Conservation (phyloP, 2,329 filamentous ascomycete species). For the Sordariomycetes sp. region DNA sequence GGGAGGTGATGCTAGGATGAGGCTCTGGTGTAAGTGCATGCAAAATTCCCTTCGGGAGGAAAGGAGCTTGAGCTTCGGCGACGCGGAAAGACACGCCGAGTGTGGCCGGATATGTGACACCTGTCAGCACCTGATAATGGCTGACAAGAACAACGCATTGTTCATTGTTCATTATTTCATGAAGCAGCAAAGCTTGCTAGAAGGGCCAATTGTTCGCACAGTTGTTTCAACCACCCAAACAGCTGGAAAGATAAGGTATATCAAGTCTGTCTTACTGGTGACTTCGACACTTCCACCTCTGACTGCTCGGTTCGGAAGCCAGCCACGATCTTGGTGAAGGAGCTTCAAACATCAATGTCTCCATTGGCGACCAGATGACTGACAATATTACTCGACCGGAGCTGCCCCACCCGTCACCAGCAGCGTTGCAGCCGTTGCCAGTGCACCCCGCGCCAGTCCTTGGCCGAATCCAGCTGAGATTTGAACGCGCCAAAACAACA, state of each 20-base stretch:
- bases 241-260: no score
- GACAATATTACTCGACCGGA: background rate
- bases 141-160: background rate
- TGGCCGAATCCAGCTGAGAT: background rate
- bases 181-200: no score
- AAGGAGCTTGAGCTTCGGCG: no score
- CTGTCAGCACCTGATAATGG: background rate
- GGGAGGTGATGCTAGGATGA: background rate
- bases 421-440: background rate
- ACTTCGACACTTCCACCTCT: no score
- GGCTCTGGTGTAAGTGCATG: background rate
- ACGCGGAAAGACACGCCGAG: background rate
- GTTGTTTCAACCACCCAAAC: no score
- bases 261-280: no score
- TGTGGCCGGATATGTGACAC: background rate
- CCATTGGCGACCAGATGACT: no score
- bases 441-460: background rate
- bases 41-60: background rate
- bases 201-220: no score
- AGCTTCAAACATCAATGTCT: no score
- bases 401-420: slow-evolving; percentile 1
- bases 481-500: background rate
- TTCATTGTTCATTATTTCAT: no score
- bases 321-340: no score
- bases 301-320: no score